Conservation (phyloP, 495 filamentous ascomycete genomes). For the Penicillium nucicola region DNA sequence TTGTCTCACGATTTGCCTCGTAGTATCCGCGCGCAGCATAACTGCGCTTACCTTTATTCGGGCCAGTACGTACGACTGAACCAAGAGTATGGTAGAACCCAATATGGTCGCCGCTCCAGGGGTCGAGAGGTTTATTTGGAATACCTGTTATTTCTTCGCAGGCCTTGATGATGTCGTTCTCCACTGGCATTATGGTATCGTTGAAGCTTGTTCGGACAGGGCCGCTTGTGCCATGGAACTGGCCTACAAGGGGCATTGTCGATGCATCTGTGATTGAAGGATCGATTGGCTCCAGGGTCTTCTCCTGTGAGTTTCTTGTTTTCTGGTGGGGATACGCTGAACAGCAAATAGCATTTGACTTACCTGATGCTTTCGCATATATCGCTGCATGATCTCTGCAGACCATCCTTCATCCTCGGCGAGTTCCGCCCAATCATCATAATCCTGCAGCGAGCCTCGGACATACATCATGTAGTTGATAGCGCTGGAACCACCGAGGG, state of each 20-base stretch:
- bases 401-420: constrained; percentile 37
- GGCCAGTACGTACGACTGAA: constrained; percentile 35
- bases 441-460: constrained; percentile 33
- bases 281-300: constrained; percentile 17
- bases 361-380: constrained; percentile 28
- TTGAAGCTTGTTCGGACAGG: constrained; percentile 32
- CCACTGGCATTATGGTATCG: constrained; percentile 20
- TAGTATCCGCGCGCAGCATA: constrained; percentile 44
- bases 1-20: constrained; percentile 8
- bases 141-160: constrained; percentile 14
- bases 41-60: constrained; percentile 46
- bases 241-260: constrained; percentile 14
- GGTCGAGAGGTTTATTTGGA: constrained; percentile 19
- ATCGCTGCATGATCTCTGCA: constrained; percentile 30
- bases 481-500: constrained; percentile 56
- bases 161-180: constrained; percentile 25
- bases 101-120: constrained; percentile 35
- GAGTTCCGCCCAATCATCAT: constrained; percentile 47
- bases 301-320: no score
- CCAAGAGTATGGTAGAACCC: constrained; percentile 33
- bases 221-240: constrained; percentile 27
- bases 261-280: constrained; percentile 11
- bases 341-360: constrained; percentile 22
- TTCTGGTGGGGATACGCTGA: no score
- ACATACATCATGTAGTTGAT: constrained; percentile 46